phyloP scores from a whole-genome alignment of 2,329 filamentous ascomycete species.

The Neofusicoccum parvum region DNA sequence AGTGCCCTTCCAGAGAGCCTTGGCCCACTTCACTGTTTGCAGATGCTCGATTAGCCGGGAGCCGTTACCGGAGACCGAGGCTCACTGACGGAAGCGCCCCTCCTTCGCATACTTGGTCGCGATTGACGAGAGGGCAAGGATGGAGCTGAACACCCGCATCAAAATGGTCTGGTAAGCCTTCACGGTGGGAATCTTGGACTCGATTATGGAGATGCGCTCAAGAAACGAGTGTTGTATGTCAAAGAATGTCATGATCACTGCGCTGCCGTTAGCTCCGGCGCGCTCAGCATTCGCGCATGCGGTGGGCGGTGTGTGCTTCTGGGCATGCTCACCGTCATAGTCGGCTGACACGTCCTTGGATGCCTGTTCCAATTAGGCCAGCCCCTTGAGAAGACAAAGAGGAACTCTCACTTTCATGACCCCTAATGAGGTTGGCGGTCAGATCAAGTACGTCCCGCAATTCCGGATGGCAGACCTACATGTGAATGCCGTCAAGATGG shows the following conservation, averaged over 20 bases:
- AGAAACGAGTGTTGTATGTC: constrained; percentile 43
- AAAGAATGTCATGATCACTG: constrained; percentile 43
- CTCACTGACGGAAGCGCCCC: constrained; percentile 34
- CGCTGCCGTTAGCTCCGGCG: not conserved
- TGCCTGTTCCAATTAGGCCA: constrained; percentile 25
- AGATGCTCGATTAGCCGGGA: too few species aligned
- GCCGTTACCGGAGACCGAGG: constrained; percentile 24
- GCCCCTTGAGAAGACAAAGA: too few species aligned
- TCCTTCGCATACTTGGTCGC: constrained; percentile 31
- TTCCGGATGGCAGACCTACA: constrained; percentile 22
- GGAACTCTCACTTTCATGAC: not conserved
- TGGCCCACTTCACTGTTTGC: constrained; percentile 23
- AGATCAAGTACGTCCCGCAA: not conserved
- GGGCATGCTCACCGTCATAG: constrained; percentile 32
- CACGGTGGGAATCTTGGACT: constrained; percentile 34
- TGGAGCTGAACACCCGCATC: constrained; percentile 42
- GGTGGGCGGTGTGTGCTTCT: too few species aligned
- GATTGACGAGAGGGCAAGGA: constrained; percentile 38
- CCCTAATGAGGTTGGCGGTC: not conserved
- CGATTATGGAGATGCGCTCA: constrained; percentile 37
- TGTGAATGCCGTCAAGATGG: constrained; percentile 26
- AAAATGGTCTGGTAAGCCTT: constrained; percentile 38
- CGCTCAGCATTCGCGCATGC: too few species aligned
- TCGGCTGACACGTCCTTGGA: constrained; percentile 40
- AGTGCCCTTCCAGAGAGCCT: constrained; percentile 23